These are phyloP conservation scores for Triangularia setosa DNA, from an alignment of 2,329 filamentous ascomycete genomes.

Conservation along the genomic window DNA sequence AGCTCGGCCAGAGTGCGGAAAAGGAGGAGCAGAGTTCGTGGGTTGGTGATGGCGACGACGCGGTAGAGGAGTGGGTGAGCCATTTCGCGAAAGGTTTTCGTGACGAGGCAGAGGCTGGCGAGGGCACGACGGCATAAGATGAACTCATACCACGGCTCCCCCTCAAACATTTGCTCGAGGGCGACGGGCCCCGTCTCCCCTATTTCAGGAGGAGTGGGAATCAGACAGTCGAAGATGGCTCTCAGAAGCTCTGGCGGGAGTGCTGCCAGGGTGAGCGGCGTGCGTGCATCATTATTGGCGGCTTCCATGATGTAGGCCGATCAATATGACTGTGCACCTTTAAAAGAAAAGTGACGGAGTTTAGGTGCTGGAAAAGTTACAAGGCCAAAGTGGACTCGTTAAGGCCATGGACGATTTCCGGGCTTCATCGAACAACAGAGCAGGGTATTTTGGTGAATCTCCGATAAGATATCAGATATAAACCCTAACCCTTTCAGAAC, in stretches of 20 bases:
- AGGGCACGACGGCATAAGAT: conserved; percentile 26
- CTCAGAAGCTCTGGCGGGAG: conserved; percentile 21
- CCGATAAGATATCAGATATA: too few relatives aligned
- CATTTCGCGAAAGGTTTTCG: conserved; percentile 16
- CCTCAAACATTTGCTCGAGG: conserved; percentile 25
- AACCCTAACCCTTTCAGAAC: too few relatives aligned
- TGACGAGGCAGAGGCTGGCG: conserved; percentile 22
- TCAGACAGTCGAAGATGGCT: conserved; percentile 22
- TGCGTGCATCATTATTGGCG: neutral
- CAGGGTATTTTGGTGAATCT: neutral
- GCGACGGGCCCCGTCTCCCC: conserved; percentile 27
- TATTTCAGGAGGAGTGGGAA: conserved; percentile 25
- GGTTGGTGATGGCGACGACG: conserved; percentile 21
- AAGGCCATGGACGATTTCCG: neutral
- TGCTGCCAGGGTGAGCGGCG: neutral
- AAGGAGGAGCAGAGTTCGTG: conserved; percentile 23
- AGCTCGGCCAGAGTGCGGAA: conserved; percentile 25
- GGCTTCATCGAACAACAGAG: neutral
- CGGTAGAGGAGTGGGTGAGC: conserved; percentile 27
- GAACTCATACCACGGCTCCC: conserved; percentile 28
- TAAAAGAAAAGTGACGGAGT: neutral
- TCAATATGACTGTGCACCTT: neutral
- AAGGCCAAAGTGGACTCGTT: neutral
- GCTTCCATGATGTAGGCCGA: neutral
- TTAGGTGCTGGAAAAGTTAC: neutral